phyloP scores from a whole-genome alignment of 257 asterid species.

The Capsicum rhomboideum region DNA sequence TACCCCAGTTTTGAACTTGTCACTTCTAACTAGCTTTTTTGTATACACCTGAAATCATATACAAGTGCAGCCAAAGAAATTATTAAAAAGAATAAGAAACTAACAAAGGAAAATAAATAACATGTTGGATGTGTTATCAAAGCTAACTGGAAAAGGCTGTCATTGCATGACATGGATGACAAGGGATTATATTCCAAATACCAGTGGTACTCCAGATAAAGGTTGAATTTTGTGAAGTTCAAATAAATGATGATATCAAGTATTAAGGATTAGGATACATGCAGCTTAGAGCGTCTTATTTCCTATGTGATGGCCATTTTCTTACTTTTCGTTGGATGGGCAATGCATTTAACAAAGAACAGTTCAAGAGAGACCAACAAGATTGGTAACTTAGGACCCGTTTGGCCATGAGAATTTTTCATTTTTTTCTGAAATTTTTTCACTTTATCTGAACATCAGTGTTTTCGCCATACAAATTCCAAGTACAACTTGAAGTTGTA shows the following conservation, averaged over 20 bases:
- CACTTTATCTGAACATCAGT: too few relatives aligned
- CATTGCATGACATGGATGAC: background rate
- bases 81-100: background rate
- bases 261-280: background rate
- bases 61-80: background rate
- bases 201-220: background rate
- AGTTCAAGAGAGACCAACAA: background rate
- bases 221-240: background rate
- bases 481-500: too few relatives aligned
- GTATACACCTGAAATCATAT: constrained; percentile 51
- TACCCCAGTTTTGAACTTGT: constrained; percentile 78
- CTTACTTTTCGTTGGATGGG: background rate
- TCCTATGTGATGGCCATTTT: background rate
- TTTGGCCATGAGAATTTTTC: too few relatives aligned
- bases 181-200: background rate
- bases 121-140: background rate
- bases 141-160: background rate
- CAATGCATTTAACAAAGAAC: background rate
- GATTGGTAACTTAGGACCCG: background rate
- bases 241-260: background rate
- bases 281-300: background rate
- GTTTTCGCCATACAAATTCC: too few relatives aligned
- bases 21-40: constrained; percentile 49
- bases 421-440: too few relatives aligned
- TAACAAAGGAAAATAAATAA: background rate